Evolutionary conservation across 805 yeast genomes (phyloP).

Genomic region (Komagataella ulmi): DNA sequence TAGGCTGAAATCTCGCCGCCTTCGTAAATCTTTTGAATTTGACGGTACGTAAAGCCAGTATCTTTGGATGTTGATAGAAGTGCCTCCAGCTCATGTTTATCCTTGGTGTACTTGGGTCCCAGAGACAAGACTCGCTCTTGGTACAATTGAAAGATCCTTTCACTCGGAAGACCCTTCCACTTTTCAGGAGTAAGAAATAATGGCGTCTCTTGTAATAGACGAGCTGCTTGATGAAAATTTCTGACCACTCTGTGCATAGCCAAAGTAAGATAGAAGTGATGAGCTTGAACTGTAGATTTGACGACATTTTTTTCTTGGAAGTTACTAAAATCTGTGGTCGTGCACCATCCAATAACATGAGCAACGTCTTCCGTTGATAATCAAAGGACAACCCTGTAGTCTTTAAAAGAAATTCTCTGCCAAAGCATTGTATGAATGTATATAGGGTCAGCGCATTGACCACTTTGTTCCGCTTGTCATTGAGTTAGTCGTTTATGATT

Average conservation of each 20-base stretch:
- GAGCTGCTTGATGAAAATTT: not conserved
- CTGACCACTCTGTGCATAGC: not conserved
- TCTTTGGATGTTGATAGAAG: slow-evolving; percentile 31
- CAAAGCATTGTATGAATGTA: too few species aligned
- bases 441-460: too few species aligned
- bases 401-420: too few species aligned
- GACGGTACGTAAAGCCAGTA: slow-evolving; percentile 17
- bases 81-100: slow-evolving; percentile 42
- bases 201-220: slow-evolving; percentile 3
- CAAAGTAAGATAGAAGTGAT: not conserved
- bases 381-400: too few species aligned
- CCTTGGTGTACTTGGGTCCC: slow-evolving; percentile 36
- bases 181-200: slow-evolving; percentile 49
- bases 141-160: slow-evolving; percentile 46
- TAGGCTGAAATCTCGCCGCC: slow-evolving; percentile 28
- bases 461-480: too few species aligned
- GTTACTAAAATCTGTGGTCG: not conserved
- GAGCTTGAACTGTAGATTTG: not conserved
- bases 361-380: too few species aligned
- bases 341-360: not conserved
- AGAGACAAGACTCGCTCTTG: slow-evolving; percentile 40
- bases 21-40: slow-evolving; percentile 22
- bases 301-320: not conserved
- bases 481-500: not conserved
- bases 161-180: slow-evolving; percentile 60